A percentile compares a stretch with the other conserved stretches of the same genome.
Conservation (phyloP, 352 stramenopile genomes). For the Globisporangium nagaii region DNA sequence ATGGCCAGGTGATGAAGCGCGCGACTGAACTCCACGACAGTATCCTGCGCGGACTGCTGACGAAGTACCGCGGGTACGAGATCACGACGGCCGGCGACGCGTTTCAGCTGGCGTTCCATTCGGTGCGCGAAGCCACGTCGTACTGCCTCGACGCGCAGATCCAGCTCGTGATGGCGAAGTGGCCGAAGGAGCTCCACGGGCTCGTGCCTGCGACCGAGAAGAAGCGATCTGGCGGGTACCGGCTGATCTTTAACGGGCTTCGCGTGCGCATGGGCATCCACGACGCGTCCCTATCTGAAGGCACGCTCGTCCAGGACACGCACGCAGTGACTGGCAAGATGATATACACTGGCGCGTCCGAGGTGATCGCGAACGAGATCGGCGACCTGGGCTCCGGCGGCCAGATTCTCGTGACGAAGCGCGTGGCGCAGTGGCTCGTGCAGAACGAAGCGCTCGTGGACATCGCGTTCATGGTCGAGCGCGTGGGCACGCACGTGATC, state of each 20-base stretch:
- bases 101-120: slow-evolving; percentile 79
- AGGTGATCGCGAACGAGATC: slow-evolving; percentile 61
- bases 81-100: slow-evolving; percentile 71
- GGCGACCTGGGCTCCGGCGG: slow-evolving; percentile 60
- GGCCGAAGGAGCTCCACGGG: slow-evolving; percentile 48
- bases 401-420: slow-evolving; percentile 63
- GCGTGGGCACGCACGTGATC: slow-evolving; percentile 25
- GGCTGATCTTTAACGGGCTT: slow-evolving; percentile 52
- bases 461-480: slow-evolving; percentile 20
- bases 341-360: slow-evolving; percentile 59
- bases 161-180: slow-evolving; percentile 51
- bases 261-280: slow-evolving; percentile 79
- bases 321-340: slow-evolving; percentile 67
- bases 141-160: slow-evolving; percentile 71
- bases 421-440: slow-evolving; percentile 47
- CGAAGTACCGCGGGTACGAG: slow-evolving; percentile 64
- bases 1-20: slow-evolving; percentile 50
- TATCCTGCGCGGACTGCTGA: slow-evolving; percentile 43
- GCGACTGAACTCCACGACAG: slow-evolving; percentile 62
- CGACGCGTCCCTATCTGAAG: slow-evolving; percentile 46
- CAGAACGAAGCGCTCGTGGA: slow-evolving; percentile 21
- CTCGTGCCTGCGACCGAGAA: slow-evolving; percentile 53
- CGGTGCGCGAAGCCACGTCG: slow-evolving; percentile 43
- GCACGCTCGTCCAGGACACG: slow-evolving; percentile 38
- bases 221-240: slow-evolving; percentile 26